These are phyloP conservation scores for Stenogyne calaminthoides DNA, from an alignment of 305 asterid species.

Conservation along the genomic window DNA sequence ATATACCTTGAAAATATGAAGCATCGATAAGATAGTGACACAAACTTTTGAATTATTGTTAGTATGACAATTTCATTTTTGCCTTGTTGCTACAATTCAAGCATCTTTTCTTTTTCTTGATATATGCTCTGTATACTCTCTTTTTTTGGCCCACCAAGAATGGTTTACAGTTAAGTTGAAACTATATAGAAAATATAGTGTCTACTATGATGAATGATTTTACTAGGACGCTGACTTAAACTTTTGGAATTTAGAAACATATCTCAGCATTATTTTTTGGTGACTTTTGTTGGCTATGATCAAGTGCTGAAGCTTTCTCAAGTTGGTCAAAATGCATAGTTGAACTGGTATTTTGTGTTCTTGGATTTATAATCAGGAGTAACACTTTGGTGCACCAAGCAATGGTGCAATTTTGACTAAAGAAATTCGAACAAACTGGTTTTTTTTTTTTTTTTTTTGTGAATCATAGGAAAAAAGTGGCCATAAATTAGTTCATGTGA, in stretches of 20 bases:
- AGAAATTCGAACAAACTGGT: too few relatives aligned
- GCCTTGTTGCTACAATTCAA: not conserved
- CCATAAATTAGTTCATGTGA: too few relatives aligned
- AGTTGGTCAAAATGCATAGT: not conserved
- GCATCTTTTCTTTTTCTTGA: not conserved
- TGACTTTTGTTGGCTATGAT: not conserved
- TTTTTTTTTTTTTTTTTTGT: too few relatives aligned
- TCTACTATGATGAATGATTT: not conserved
- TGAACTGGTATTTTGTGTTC: not conserved
- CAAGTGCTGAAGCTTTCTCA: slow-evolving; percentile 10
- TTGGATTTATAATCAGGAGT: not conserved
- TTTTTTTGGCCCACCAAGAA: not conserved
- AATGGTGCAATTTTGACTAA: too few relatives aligned
- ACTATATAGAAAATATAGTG: not conserved
- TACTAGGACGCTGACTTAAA: not conserved
- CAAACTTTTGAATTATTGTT: not conserved
- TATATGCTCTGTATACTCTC: not conserved
- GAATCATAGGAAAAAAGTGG: too few relatives aligned
- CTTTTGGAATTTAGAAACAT: too few relatives aligned
- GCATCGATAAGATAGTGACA: not conserved
- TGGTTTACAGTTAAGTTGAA: not conserved
- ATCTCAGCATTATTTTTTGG: not conserved
- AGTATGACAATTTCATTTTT: not conserved
- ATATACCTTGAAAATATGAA: not conserved
- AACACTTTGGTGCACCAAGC: too few relatives aligned